Conservation (phyloP, 2,329 filamentous ascomycete species). For the Penicillium hordei region DNA sequence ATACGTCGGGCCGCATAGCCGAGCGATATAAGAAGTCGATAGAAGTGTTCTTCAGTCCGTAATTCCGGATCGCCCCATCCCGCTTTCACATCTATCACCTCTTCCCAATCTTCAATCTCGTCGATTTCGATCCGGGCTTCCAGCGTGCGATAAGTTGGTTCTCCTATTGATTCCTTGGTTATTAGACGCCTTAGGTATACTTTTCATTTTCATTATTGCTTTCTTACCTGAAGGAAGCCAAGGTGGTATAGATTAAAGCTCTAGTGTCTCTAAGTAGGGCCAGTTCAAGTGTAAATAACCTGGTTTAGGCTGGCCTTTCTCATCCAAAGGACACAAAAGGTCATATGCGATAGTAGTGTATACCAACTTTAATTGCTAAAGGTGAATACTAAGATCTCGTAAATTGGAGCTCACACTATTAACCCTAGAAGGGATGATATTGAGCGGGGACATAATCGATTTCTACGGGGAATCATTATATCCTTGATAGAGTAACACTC, state of each 20-base stretch:
- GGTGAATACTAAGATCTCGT: constrained; percentile 1
- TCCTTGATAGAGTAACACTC: neutral
- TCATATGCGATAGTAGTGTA: neutral
- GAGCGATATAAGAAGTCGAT: no score
- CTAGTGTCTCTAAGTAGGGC: constrained; percentile 6
- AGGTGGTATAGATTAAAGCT: constrained; percentile 1
- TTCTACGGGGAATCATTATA: neutral
- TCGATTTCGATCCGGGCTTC: constrained; percentile 6
- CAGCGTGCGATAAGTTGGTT: constrained; percentile 1
- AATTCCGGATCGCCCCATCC: neutral
- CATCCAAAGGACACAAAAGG: constrained; percentile 4
- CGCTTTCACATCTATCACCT: constrained; percentile 5
- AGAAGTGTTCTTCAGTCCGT: no score
- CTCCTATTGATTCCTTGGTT: constrained; percentile 1
- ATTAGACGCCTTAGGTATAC: neutral
- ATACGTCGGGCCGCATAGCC: no score
- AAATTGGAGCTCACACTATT: constrained; percentile 4
- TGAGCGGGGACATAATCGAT: neutral
- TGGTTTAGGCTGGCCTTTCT: neutral
- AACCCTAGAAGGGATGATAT: neutral
- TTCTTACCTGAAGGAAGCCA: constrained; percentile 11
- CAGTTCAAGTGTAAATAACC: neutral
- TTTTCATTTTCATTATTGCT: neutral
- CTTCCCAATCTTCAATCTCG: constrained; percentile 3
- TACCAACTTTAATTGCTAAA: neutral